Conservation (phyloP, 352 stramenopile species). For the Pythium dissotocum region DNA sequence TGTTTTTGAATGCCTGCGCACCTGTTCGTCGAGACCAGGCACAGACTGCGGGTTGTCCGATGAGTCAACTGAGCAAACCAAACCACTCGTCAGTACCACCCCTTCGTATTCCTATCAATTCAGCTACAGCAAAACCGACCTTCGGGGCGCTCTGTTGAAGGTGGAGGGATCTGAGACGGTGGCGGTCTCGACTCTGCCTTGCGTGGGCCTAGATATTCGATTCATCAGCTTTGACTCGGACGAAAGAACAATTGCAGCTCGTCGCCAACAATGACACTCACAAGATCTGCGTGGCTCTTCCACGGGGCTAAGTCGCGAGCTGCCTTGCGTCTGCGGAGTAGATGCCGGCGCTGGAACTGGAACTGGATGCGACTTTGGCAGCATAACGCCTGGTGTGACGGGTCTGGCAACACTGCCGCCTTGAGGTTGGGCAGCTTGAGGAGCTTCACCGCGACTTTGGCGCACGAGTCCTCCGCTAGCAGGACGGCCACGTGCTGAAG, state of each 20-base stretch:
- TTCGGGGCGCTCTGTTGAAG: background rate
- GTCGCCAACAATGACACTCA: background rate
- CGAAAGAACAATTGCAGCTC: background rate
- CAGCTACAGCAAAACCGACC: background rate
- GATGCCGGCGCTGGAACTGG: background rate
- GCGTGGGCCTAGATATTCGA: background rate
- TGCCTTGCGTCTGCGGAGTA: constrained; percentile 8
- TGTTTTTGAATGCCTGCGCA: background rate
- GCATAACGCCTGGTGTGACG: constrained; percentile 16
- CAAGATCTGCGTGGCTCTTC: constrained; percentile 24
- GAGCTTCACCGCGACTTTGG: background rate
- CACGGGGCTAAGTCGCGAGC: constrained; percentile 12
- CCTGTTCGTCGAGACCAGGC: background rate
- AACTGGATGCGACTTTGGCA: constrained; percentile 6
- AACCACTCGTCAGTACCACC: background rate
- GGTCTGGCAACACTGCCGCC: constrained; percentile 5
- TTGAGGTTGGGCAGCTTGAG: background rate
- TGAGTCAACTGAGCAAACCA: background rate
- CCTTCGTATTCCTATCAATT: background rate
- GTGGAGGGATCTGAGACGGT: background rate
- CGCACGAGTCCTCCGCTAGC: constrained; percentile 6
- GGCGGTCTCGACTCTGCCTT: background rate
- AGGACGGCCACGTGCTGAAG: constrained; percentile 10
- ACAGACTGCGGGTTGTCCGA: background rate
- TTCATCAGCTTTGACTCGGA: background rate